A percentile compares a stretch with the other conserved stretches of the same genome.
phyloP scores from a whole-genome alignment of 352 stramenopile genomes.

The Phytopythium aichiense region DNA sequence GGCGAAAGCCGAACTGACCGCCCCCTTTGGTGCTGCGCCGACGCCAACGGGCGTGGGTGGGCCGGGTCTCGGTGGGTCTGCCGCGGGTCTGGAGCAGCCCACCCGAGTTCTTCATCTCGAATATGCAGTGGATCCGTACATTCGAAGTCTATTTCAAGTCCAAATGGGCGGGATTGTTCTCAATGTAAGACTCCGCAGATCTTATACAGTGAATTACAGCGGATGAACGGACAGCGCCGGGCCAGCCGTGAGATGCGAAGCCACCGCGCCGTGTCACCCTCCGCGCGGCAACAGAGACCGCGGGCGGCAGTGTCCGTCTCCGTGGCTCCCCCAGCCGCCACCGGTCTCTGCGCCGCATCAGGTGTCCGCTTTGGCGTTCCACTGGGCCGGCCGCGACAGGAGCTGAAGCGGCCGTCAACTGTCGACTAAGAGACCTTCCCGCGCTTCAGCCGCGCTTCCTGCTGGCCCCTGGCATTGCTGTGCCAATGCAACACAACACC shows the following conservation, averaged over 20 bases:
- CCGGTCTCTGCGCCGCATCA: neutral
- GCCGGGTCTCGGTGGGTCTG: neutral
- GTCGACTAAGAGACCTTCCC: neutral
- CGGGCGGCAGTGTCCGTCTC: neutral
- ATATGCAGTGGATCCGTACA: neutral
- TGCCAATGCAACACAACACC: too few species aligned
- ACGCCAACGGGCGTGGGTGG: neutral
- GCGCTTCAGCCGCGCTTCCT: neutral
- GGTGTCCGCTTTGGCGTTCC: neutral
- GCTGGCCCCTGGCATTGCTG: too few species aligned
- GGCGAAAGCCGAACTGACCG: conserved; percentile 8
- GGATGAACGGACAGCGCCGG: neutral
- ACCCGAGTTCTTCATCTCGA: neutral
- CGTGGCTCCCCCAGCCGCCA: neutral
- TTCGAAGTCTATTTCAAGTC: neutral
- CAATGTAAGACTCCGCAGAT: neutral
- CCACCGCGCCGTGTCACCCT: conserved; percentile 5
- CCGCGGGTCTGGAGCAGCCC: neutral
- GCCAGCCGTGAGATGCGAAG: conserved; percentile 8
- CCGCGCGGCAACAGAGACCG: neutral
- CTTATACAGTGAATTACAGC: neutral
- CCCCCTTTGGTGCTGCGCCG: neutral
- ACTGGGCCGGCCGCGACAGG: neutral
- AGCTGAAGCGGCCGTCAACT: neutral
- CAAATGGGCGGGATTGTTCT: neutral